Conservation (phyloP, 352 stramenopile species). For the Phytopythium vexans region DNA sequence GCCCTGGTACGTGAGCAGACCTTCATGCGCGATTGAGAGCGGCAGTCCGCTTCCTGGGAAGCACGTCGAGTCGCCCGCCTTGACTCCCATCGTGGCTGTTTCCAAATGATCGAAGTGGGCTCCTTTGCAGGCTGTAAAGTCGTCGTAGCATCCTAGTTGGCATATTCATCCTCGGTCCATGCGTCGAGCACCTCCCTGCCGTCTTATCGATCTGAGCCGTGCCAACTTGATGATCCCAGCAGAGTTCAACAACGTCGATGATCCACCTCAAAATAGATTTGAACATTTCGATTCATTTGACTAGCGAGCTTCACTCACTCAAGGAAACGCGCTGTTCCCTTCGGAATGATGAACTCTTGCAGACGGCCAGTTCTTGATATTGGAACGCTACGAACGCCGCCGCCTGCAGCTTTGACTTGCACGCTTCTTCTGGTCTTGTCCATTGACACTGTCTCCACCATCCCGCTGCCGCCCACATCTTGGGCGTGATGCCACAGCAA, state of each 20-base stretch:
- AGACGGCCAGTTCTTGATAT: slow-evolving; percentile 23
- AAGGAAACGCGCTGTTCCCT: slow-evolving; percentile 23
- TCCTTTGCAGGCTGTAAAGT: not conserved
- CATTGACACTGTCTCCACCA: slow-evolving; percentile 32
- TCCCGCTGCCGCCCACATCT: slow-evolving; percentile 7
- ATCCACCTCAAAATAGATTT: too few relatives aligned
- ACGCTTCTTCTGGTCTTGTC: slow-evolving; percentile 14
- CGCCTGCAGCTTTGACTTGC: slow-evolving; percentile 21
- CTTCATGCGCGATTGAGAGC: slow-evolving; percentile 30
- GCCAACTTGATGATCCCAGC: too few relatives aligned
- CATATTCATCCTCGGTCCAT: slow-evolving; percentile 11
- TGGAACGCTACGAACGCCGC: slow-evolving; percentile 10
- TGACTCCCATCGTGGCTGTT: slow-evolving; percentile 2
- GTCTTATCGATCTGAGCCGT: slow-evolving; percentile 1
- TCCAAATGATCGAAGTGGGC: slow-evolving; percentile 1
- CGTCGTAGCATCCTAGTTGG: slow-evolving; percentile 10
- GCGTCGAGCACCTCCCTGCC: slow-evolving; percentile 3
- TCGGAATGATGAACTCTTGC: slow-evolving; percentile 35
- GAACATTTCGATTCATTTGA: too few relatives aligned
- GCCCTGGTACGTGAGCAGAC: slow-evolving; percentile 45
- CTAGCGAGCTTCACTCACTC: slow-evolving; percentile 1
- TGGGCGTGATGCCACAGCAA: slow-evolving; percentile 28
- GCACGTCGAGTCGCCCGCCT: not conserved
- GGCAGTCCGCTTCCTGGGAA: not conserved
- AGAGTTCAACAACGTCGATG: too few relatives aligned